Conservation (phyloP, 305 asterid species). For the Fraxinus platypoda region DNA sequence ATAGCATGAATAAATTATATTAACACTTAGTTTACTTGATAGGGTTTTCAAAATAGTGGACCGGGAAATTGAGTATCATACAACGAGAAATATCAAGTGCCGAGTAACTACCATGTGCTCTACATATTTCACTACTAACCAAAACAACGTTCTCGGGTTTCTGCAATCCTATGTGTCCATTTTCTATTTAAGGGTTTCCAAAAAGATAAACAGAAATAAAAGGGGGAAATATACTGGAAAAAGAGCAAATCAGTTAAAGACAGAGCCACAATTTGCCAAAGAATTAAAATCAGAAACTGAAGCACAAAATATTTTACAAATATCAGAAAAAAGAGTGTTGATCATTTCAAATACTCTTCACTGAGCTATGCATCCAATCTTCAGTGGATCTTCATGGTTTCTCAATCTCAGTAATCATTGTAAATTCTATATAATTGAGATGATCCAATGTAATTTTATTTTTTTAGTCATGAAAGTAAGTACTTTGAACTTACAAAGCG, state of each 20-base stretch:
- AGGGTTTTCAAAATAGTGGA: not conserved
- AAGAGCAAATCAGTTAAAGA: not conserved
- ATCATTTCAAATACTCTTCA: conserved; percentile 12
- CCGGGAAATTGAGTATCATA: not conserved
- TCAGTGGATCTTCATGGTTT: conserved; percentile 1
- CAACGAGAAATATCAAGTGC: not conserved
- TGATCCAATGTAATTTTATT: conserved; percentile 6
- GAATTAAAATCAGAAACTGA: not conserved
- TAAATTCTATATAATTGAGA: not conserved
- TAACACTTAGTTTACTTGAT: not conserved
- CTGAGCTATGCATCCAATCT: not conserved
- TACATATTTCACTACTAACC: not conserved
- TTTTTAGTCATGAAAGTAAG: conserved; percentile 8
- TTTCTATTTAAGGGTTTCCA: not conserved
- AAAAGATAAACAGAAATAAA: not conserved
- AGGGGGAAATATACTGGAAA: not conserved
- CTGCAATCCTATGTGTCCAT: not conserved
- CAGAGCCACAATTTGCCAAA: not conserved
- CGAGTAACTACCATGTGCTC: not conserved
- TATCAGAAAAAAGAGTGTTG: not conserved
- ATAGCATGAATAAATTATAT: not conserved
- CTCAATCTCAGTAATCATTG: conserved; percentile 1
- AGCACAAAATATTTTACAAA: conserved; percentile 3
- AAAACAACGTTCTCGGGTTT: not conserved
- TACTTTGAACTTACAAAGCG: conserved; percentile 74